A percentile compares a stretch with the other conserved stretches of the same genome.
Conservation (phyloP, 176 grass and related monocot species). For the Luzula sylvatica region DNA sequence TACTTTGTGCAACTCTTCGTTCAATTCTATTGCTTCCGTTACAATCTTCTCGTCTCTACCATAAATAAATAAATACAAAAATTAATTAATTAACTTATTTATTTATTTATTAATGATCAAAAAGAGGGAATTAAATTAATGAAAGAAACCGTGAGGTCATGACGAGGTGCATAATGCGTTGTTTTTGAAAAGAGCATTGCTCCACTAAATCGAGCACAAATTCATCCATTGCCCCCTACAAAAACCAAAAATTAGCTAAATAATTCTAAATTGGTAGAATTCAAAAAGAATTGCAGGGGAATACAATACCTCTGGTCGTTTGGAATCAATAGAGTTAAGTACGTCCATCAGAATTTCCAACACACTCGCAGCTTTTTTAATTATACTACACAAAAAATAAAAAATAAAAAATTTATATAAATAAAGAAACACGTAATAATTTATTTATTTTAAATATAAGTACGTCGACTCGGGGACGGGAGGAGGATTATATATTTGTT, state of each 20-base stretch:
- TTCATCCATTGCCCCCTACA: slow-evolving; percentile 76
- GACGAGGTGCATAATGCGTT: slow-evolving; percentile 82
- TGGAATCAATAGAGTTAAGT: slow-evolving; percentile 74
- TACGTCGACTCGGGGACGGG: slow-evolving; percentile 59
- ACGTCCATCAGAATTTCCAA: slow-evolving; percentile 91
- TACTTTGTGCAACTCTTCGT: slow-evolving; percentile 69
- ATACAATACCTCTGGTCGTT: slow-evolving; percentile 78
- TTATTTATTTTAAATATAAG: not conserved
- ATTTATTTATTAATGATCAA: not conserved
- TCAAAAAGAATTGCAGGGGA: slow-evolving; percentile 4
- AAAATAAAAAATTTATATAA: not conserved
- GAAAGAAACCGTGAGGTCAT: slow-evolving; percentile 66
- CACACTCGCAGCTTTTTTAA: slow-evolving; percentile 62
- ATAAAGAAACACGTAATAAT: not conserved
- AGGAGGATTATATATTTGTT: slow-evolving; percentile 31
- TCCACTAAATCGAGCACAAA: slow-evolving; percentile 94
- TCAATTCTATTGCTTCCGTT: slow-evolving; percentile 77
- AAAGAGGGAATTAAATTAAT: not conserved
- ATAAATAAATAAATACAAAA: slow-evolving; percentile 14
- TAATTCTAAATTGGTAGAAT: slow-evolving; percentile 15
- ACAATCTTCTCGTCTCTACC: slow-evolving; percentile 68
- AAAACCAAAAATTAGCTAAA: not conserved
- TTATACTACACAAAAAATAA: slow-evolving; percentile 36
- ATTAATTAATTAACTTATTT: not conserved
- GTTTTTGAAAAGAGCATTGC: slow-evolving; percentile 96